Evolutionary conservation across 2,329 filamentous ascomycete species (phyloP), one percentile per base, ranked within the genome.

Genomic region (Trichophyton verrucosum): DNA sequence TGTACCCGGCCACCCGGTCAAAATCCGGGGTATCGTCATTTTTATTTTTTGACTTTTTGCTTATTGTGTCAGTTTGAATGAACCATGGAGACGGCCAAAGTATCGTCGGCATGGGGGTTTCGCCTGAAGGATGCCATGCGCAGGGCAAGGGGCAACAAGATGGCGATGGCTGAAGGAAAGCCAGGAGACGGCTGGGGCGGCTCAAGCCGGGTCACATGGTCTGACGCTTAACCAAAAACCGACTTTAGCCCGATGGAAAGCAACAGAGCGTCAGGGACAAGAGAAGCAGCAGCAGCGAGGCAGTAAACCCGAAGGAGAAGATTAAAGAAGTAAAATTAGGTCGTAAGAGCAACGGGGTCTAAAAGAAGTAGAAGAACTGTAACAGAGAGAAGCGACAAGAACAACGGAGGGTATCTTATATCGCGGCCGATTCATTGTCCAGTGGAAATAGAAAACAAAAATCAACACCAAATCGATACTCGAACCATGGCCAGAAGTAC

Each of bases 341-440:
- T 33, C 27, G 22, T 53, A 53, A 47, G 49, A 53, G 11, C 13
- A 53, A 33, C 27, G 33, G 33, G 9, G 49, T 53, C 49, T 53
- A 53, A 33, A 53, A 30, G 22, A n/a, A 27, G 22, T n/a, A 30
- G 49, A 30, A 20, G 11, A 13, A 24, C 22, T 13, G n/a, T 6
- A 24, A 30, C 6, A 30, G n/a, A 53, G 13, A 24, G 13, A 30
- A 15, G 22, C 13, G 22, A 53, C 13, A 53, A 27, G 49, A 57
- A 33, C 15, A 44, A 57, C 30, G 20, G 55, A 33, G 33, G 55
- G 40, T 57, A 57, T 57, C 55, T 57, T 40, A 42, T 22, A 57
- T 57, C 55, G 38, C 33, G 55, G 55, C 33, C 33, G 15, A 47
- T 53, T 24, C 13, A 20, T 53, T 53, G 49, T 53, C 13, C 33